Conservation (phyloP, 2,329 filamentous ascomycete genomes). For the Macrophomina tecta region DNA sequence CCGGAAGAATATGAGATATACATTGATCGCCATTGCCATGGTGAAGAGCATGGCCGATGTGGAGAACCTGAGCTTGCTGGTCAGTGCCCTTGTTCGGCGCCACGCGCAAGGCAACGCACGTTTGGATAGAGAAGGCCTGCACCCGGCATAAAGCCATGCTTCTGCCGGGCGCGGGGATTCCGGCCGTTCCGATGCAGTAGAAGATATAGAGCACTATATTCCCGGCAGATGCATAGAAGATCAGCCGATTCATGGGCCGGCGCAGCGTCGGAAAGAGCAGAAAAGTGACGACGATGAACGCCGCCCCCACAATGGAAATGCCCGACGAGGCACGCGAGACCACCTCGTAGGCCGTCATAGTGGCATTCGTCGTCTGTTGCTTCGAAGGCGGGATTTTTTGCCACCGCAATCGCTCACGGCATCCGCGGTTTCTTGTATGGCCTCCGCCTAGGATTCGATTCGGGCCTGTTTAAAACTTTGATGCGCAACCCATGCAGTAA, state of each 20-base stretch:
- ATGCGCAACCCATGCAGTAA: background rate
- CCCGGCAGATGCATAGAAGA: slow-evolving; percentile 82
- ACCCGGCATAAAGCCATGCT: slow-evolving; percentile 71
- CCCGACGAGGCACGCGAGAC: slow-evolving; percentile 72
- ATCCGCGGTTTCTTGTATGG: background rate
- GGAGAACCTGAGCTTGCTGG: slow-evolving; percentile 67
- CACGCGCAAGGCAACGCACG: slow-evolving; percentile 66
- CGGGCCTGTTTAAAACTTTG: background rate
- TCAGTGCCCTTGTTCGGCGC: slow-evolving; percentile 29
- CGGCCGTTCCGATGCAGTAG: slow-evolving; percentile 72
- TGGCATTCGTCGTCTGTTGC: background rate
- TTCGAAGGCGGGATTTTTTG: background rate
- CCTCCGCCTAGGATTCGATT: background rate
- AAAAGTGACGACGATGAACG: slow-evolving; percentile 76
- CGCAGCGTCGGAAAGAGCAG: slow-evolving; percentile 71
- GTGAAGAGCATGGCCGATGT: slow-evolving; percentile 78
- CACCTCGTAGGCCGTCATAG: slow-evolving; percentile 35
- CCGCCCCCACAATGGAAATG: slow-evolving; percentile 71
- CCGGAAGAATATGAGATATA: slow-evolving; percentile 81
- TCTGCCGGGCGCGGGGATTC: slow-evolving; percentile 51
- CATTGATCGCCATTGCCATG: slow-evolving; percentile 81
- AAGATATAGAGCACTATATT: slow-evolving; percentile 80
- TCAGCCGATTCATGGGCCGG: slow-evolving; percentile 82
- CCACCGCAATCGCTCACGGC: background rate
- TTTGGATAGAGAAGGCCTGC: slow-evolving; percentile 81